Evolutionary conservation across 2,329 filamentous ascomycete species (phyloP).

Genomic region (Phyllosticta citriasiana): DNA sequence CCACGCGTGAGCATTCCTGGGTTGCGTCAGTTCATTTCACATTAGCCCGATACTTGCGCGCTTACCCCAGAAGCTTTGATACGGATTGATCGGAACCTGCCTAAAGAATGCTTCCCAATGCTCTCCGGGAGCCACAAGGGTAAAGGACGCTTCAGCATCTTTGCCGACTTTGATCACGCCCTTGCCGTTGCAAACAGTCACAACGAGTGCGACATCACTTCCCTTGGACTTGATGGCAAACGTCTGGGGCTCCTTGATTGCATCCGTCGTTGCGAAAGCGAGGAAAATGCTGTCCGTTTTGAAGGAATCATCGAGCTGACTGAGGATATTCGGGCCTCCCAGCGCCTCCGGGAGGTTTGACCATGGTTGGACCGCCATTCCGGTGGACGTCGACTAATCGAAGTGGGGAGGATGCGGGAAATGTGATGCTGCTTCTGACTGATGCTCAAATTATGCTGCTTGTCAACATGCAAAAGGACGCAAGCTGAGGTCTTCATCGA

Average conservation of each 20-base stretch:
- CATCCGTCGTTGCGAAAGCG: constrained; percentile 25
- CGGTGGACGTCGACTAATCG: neutral
- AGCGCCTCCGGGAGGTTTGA: constrained; percentile 24
- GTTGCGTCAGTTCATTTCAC: constrained; percentile 19
- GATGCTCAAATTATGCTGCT: neutral
- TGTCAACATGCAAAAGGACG: neutral
- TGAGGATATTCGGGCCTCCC: constrained; percentile 18
- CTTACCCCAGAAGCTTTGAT: constrained; percentile 38
- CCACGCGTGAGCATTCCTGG: constrained; percentile 28
- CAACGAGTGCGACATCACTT: constrained; percentile 24
- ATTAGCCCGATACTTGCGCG: neutral
- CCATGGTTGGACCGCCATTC: constrained; percentile 15
- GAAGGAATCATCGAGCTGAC: constrained; percentile 23
- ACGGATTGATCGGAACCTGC: constrained; percentile 30
- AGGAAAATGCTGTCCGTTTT: constrained; percentile 25
- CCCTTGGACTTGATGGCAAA: constrained; percentile 28
- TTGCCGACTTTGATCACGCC: constrained; percentile 20
- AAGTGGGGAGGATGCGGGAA: neutral
- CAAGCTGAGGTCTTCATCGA: neutral
- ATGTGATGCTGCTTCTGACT: neutral
- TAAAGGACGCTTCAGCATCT: constrained; percentile 27
- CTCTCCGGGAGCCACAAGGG: constrained; percentile 32
- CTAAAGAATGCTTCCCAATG: constrained; percentile 40
- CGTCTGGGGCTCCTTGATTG: constrained; percentile 23
- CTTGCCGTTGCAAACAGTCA: constrained; percentile 23